These are phyloP conservation scores for Kregervanrija pseudodelftensis DNA, from an alignment of 805 yeast genomes.

Conservation along the genomic window DNA sequence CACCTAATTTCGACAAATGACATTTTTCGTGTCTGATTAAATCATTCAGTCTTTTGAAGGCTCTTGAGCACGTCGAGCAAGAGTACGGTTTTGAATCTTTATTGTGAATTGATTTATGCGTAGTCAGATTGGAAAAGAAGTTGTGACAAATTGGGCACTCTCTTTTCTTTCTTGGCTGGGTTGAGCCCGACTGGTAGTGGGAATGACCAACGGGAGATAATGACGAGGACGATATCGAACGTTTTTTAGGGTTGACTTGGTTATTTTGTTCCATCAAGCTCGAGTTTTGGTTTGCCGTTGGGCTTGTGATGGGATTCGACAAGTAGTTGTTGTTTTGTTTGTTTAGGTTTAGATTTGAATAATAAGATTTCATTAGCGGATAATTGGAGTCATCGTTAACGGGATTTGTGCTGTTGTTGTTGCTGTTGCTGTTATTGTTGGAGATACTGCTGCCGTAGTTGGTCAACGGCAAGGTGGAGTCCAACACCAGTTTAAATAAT, in stretches of 20 bases:
- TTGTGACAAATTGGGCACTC: constrained; percentile 33
- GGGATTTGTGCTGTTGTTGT: constrained; percentile 4
- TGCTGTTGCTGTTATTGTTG: too few relatives aligned
- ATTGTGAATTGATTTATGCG: constrained; percentile 76
- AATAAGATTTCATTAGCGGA: too few relatives aligned
- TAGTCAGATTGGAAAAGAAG: constrained; percentile 71
- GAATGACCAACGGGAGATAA: background rate
- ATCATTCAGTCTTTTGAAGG: constrained; percentile 85
- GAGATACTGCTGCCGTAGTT: constrained; percentile 3
- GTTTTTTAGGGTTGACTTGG: too few relatives aligned
- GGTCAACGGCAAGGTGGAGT: constrained; percentile 19
- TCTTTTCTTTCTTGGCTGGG: constrained; percentile 26
- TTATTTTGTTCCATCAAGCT: too few relatives aligned
- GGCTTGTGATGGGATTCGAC: constrained; percentile 1
- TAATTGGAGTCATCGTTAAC: background rate
- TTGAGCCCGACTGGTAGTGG: background rate
- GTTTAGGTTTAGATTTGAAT: too few relatives aligned
- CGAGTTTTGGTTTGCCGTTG: background rate
- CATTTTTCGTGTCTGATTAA: constrained; percentile 77
- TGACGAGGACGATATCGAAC: too few relatives aligned
- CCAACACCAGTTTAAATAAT: constrained; percentile 19
- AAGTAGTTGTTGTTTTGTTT: background rate
- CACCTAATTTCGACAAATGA: constrained; percentile 72
- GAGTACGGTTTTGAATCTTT: constrained; percentile 70
- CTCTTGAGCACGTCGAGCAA: constrained; percentile 73